phyloP scores from a whole-genome alignment of 352 stramenopile genomes.

The Plasmopara muralis region DNA sequence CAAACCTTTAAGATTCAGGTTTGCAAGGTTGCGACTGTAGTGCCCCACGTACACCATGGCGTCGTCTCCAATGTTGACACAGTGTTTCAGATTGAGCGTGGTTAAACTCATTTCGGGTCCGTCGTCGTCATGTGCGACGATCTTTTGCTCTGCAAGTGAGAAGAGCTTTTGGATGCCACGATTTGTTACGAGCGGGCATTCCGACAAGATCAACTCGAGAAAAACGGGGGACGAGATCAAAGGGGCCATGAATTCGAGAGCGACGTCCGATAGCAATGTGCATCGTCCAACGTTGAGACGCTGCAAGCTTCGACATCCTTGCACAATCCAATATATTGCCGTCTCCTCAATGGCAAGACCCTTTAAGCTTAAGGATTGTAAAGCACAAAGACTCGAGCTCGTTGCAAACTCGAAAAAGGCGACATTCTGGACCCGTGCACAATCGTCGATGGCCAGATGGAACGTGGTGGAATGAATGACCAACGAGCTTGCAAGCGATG shows the following conservation, averaged over 20 bases:
- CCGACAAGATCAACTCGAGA: constrained; percentile 36
- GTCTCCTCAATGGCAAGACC: constrained; percentile 56
- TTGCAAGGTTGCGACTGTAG: constrained; percentile 30
- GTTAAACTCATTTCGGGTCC: constrained; percentile 1
- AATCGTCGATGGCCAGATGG: constrained; percentile 41
- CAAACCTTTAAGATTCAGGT: constrained; percentile 49
- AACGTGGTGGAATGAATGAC: constrained; percentile 18
- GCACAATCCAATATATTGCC: constrained; percentile 60
- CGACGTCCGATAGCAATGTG: constrained; percentile 46
- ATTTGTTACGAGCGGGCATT: constrained; percentile 41
- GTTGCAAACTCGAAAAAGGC: constrained; percentile 70
- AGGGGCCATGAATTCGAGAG: constrained; percentile 43
- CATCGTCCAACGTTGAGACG: constrained; percentile 47
- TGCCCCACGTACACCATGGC: constrained; percentile 29
- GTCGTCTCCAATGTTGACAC: constrained; percentile 36
- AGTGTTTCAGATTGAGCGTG: constrained; percentile 55
- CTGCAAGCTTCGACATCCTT: constrained; percentile 40
- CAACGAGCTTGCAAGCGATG: constrained; percentile 37
- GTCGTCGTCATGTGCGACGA: constrained; percentile 13
- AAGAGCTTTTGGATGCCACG: constrained; percentile 44
- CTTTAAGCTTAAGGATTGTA: constrained; percentile 35
- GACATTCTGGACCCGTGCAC: constrained; percentile 56
- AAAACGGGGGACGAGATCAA: constrained; percentile 26
- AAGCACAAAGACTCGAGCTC: constrained; percentile 23
- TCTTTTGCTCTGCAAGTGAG: constrained; percentile 20